phyloP scores from a whole-genome alignment of 768 basidiomycete genomes.

The Hebeloma cylindrosporum region DNA sequence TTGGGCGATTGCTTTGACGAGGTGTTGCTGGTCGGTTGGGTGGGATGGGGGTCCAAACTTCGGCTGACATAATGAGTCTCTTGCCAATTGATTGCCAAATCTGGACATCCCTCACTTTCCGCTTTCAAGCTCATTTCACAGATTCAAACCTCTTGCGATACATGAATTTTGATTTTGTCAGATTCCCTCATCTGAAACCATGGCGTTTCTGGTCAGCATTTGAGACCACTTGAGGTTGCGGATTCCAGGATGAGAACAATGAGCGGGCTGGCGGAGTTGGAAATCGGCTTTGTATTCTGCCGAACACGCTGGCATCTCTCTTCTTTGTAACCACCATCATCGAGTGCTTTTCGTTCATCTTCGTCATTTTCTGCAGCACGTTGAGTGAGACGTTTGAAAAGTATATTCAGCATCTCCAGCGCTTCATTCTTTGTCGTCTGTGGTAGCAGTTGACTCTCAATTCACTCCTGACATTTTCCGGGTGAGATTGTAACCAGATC shows the following conservation, averaged over 20 bases:
- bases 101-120: too few relatives aligned
- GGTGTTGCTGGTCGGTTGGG: slow-evolving; percentile 29
- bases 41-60: slow-evolving; percentile 22
- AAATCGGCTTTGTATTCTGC: slow-evolving; percentile 25
- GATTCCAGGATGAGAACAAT: slow-evolving; percentile 14
- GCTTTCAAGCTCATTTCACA: too few relatives aligned
- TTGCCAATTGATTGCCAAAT: background rate
- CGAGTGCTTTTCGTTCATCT: slow-evolving; percentile 32
- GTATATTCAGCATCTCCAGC: slow-evolving; percentile 32
- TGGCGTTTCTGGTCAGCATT: too few relatives aligned
- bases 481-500: slow-evolving; percentile 20
- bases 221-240: too few relatives aligned
- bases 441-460: slow-evolving; percentile 21
- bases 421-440: slow-evolving; percentile 21
- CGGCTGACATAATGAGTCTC: slow-evolving; percentile 36
- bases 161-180: too few relatives aligned
- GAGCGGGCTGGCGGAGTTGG: slow-evolving; percentile 37
- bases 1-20: slow-evolving; percentile 41
- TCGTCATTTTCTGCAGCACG: slow-evolving; percentile 40
- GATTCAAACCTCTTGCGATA: too few relatives aligned
- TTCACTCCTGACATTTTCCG: slow-evolving; percentile 25
- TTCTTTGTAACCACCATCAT: slow-evolving; percentile 39
- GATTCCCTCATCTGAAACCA: too few relatives aligned
- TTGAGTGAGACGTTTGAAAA: slow-evolving; percentile 53
- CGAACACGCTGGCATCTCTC: slow-evolving; percentile 17